A percentile compares a stretch with the other conserved stretches of the same genome.
These are phyloP conservation scores for Fusarium nelsonii DNA, from an alignment of 2,329 filamentous ascomycete species.

Conservation along the genomic window DNA sequence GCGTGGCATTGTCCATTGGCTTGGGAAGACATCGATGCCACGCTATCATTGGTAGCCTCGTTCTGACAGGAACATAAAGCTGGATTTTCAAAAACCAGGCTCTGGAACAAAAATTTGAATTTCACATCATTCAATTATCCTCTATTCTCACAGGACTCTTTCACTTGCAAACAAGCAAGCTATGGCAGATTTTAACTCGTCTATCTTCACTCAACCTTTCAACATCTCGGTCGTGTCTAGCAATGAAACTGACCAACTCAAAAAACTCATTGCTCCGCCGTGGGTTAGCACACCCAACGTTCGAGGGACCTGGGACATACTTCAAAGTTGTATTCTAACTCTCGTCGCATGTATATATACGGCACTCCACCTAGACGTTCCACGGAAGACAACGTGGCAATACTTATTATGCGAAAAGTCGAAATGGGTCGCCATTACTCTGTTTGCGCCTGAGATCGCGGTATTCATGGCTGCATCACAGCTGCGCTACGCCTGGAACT, in stretches of 20 bases:
- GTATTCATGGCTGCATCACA: background rate
- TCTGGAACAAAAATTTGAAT: background rate
- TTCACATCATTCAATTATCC: background rate
- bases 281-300: background rate
- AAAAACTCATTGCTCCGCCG: background rate
- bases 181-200: background rate
- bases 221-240: background rate
- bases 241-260: background rate
- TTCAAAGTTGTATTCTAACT: slow-evolving; percentile 14
- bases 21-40: background rate
- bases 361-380: slow-evolving; percentile 1
- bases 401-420: background rate
- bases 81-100: background rate
- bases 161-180: rapidly evolving
- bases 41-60: background rate
- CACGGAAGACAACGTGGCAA: background rate
- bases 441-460: background rate
- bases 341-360: slow-evolving; percentile 10
- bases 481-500: rapidly evolving
- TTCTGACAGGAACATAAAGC: background rate
- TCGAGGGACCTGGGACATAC: background rate
- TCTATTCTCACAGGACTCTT: no score
- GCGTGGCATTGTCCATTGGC: background rate
- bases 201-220: background rate
- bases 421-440: background rate